Base-by-base conservation (phyloP, 345 rosid genomes). In the Moricandia moricandioides region DNA sequence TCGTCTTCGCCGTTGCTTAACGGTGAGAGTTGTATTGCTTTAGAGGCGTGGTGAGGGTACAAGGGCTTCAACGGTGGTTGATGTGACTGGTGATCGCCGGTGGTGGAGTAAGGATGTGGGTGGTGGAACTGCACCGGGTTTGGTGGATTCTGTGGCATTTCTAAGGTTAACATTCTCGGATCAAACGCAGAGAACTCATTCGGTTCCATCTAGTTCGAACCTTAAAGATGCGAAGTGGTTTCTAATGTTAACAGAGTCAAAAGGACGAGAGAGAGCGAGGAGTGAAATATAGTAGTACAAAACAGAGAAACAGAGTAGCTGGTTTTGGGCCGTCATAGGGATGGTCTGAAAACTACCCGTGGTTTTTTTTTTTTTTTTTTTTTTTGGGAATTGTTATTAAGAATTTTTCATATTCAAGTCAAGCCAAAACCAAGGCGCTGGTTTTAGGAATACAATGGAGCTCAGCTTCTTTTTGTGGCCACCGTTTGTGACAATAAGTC, bases 1-100 rank as follows among this genome's bases (percentile, higher is more conserved):
- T 94, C 98, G 6, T 94, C 97, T 55, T 89, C 93, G 0, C 84
- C 91, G 67, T 84, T 90, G 62, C 91, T 95, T 2, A 78, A 65
- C 2, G 96, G 87, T 27, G 93, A 84, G 1, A 72, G 66, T 60
- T 86, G 91, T 43, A 87, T 89, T 13, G 85, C 40, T 54, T 86
- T 88, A 4, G 93, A 51, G 16, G 79, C 65, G n/a, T n/a, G n/a
- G 65, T 62, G 84, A 4, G 85, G 78, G 72, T 72, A 85, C 3
- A 78, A 72, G 24, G 84, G 81, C 43, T 86, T 88, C 1, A 65
- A 52, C 56, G 85, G 91, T 37, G 79, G 97, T 2, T 81, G 96
- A 2, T 84, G 39, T 10, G 85, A 12, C 24, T 82, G 97, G 2
- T 84, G 34, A 11, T 84, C 72, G 17, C 1, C 83, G 58, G 88